Evolutionary conservation across 495 filamentous ascomycete species (phyloP), one percentile per base, ranked within the genome.

Genomic region (Margaritispora aquatica): DNA sequence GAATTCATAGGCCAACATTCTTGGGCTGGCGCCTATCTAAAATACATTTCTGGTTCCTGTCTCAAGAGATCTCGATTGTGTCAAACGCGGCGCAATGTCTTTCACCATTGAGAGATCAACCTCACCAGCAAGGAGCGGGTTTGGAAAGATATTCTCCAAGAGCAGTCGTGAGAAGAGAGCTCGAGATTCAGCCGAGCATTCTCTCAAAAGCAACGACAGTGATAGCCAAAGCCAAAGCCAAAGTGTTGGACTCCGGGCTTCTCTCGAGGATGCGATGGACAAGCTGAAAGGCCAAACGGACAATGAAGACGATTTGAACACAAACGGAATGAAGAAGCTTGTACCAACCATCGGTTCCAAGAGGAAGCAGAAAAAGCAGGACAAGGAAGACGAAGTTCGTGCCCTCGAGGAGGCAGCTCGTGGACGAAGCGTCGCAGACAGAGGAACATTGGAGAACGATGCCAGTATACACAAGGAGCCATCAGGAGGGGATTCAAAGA

Each of bases 241-340:
- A 5, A 13, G 29, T 13, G 50, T 48, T 24, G 66, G 69, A n/a
- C 29, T 70, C 9, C 62, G 64, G 61, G 54, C 55, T 61, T 56
- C 65, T 23, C 20, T 64, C 47, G 58, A 66, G 55, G 72, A 55
- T 74, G 74, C 64, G 73, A 74, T 71, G 68, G 73, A 62, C 13
- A 61, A 61, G 58, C 26, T 64, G 31, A 67, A 66, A 41, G 48
- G 58, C 8, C 36, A 36, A 15, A 49, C 13, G 13, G 44, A 20
- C 15, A 38, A 48, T 22, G 57, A 63, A 7, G 61, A 73, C 66
- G 75, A 57, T 44, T 58, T 60, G 26, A 64, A 72, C 46, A 67
- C 66, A 51, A 73, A 68, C 63, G 69, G 73, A 7, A 69, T 80
- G 46, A 73, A 67, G 31, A 81, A 81, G 69, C 73, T 80, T 26